A percentile compares a stretch with the other conserved stretches of the same genome.
Evolutionary conservation across 176 grass and related monocot species (phyloP).

Genomic region (Oryza punctata): DNA sequence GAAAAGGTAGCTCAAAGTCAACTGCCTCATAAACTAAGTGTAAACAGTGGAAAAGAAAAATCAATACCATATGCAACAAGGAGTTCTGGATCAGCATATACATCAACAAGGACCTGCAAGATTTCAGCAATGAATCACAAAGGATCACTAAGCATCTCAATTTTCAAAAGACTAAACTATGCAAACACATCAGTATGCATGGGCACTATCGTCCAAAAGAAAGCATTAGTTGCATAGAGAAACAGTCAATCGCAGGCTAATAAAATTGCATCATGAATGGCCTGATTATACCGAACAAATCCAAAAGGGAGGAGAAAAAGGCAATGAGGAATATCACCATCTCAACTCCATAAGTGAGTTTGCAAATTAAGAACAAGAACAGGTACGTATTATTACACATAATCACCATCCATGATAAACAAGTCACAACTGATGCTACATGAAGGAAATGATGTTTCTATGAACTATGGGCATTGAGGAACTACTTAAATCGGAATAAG

Average conservation of each 20-base stretch:
- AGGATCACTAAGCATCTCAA: constrained; percentile 24
- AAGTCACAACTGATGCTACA: constrained; percentile 16
- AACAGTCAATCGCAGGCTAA: constrained; percentile 21
- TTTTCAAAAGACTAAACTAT: constrained; percentile 11
- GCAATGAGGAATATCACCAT: neutral
- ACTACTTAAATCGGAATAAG: constrained; percentile 13
- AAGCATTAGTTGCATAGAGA: neutral
- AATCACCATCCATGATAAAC: constrained; percentile 17
- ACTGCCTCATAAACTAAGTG: constrained; percentile 17
- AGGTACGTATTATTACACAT: neutral
- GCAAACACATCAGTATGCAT: neutral
- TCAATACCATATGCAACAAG: constrained; percentile 95
- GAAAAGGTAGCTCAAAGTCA: constrained; percentile 15
- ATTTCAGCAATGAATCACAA: constrained; percentile 21
- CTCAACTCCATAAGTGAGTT: constrained; percentile 14
- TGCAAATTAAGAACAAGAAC: constrained; percentile 8
- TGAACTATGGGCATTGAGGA: constrained; percentile 10
- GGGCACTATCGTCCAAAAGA: neutral
- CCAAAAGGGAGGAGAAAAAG: neutral
- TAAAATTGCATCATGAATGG: neutral
- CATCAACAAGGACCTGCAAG: constrained; percentile 94
- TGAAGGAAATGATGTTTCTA: constrained; percentile 11
- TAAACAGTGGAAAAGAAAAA: constrained; percentile 30
- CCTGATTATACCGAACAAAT: neutral
- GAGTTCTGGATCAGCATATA: constrained; percentile 83